Evolutionary conservation across 2,329 filamentous ascomycete species (phyloP).

Genomic region (Beauveria sp.): DNA sequence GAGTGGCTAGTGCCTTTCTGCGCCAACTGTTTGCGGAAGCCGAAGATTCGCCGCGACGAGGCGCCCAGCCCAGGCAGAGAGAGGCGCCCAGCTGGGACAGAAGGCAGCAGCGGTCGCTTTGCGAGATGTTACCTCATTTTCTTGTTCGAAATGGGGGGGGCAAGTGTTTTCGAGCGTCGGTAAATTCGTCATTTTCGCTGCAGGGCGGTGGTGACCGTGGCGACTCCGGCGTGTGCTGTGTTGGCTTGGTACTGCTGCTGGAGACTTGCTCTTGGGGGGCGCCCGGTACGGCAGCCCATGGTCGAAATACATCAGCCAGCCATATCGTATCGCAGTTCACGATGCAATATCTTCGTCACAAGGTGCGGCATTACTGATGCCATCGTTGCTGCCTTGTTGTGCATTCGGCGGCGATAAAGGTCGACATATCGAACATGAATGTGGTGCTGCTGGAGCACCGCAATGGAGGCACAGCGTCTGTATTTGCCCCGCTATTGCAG

Average conservation of each 20-base stretch:
- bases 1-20: slow-evolving; percentile 8
- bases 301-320: not conserved
- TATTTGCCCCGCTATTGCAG: not conserved
- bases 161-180: not conserved
- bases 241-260: not conserved
- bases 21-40: slow-evolving; percentile 7
- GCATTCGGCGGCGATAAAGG: not conserved
- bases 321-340: not conserved
- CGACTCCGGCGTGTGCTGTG: not conserved
- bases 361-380: not conserved
- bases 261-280: not conserved
- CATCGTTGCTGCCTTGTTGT: not conserved
- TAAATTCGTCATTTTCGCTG: not conserved
- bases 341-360: not conserved
- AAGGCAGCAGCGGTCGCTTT: not conserved
- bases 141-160: not conserved
- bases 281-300: not conserved
- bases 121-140: not conserved
- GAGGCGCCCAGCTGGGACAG: not conserved
- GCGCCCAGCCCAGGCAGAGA: not conserved
- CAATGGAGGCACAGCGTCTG: not conserved
- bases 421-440: not conserved
- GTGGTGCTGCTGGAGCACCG: not conserved
- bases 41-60: slow-evolving; percentile 1
- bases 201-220: not conserved